Evolutionary conservation across 2,329 filamentous ascomycete genomes (phyloP), one percentile per base, ranked within the genome.

Genomic region (Lasiodiplodia sp.): DNA sequence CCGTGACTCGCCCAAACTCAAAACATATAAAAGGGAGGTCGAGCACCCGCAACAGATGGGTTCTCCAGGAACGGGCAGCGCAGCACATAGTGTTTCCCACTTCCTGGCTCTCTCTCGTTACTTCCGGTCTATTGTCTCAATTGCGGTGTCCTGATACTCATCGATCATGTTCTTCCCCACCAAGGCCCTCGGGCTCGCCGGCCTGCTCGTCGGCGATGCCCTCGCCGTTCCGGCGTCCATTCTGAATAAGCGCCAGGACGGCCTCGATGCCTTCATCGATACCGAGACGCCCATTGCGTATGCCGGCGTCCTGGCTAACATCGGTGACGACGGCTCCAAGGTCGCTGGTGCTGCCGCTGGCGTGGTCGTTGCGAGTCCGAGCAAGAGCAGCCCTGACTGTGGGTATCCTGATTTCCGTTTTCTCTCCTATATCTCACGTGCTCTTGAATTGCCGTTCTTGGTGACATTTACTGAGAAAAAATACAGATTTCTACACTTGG

Each of bases 301-400:
- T 31, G 37, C 28, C 10, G 55, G 60, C n/a, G 38, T 68, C 12
- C 58, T 68, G 25, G 58, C 62, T 6, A 68, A 68, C 18, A 68
- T 68, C 16, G 67, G 67, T 4, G 16, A 52, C 6, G 67, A 68
- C n/a, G 67, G 67, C 7, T 47, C 67, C 3, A 62, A 65, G 18
- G 67, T 34, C 16, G 25, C 58, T 1, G 67, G 67, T 18, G 80
- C 79, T 2, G 78, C 73, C 2, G 72, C 75, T 16, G 82, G 82
- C 21, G 79, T 79, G 5, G 80, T 83, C 1, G 74, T 83, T 44
- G 81, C 82, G 21, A 83, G 81, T 66, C 82, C 82, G 3, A 82
- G 79, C n/a, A 78, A 74, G 34, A 69, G 76, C 4, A 71, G 74
- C n/a, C 81, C 82, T 18, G 75, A 83, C 68, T 83, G 82, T 81